A percentile compares a stretch with the other conserved stretches of the same genome.
Evolutionary conservation across 176 grass and related monocot genomes (phyloP).

Genomic region (Guadua angustifolia): DNA sequence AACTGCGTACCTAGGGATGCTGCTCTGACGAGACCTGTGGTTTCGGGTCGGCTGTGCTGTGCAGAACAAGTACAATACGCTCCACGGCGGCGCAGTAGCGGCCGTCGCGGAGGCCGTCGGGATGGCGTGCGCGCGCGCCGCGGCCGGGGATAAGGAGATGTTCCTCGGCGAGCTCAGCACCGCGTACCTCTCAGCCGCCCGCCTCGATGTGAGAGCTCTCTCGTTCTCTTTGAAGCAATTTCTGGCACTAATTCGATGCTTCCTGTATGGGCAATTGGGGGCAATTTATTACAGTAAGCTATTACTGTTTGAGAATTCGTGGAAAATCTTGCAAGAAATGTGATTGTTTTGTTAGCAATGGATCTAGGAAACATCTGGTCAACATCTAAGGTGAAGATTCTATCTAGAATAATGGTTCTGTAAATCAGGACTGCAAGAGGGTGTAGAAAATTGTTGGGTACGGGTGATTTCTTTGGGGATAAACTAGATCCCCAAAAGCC

Average conservation of each 20-base stretch:
- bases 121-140: slow-evolving; percentile 51
- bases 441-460: neutral
- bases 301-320: neutral
- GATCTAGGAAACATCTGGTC: neutral
- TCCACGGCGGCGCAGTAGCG: slow-evolving; percentile 60
- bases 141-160: slow-evolving; percentile 46
- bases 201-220: slow-evolving; percentile 46
- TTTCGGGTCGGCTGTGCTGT: slow-evolving; percentile 2
- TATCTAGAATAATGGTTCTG: neutral
- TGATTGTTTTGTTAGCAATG: neutral
- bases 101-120: slow-evolving; percentile 56
- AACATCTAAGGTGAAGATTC: slow-evolving; percentile 19
- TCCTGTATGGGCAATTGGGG: neutral
- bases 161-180: slow-evolving; percentile 69
- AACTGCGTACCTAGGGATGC: neutral
- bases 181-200: slow-evolving; percentile 51
- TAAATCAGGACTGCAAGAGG: neutral
- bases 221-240: neutral
- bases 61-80: slow-evolving; percentile 58
- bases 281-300: neutral
- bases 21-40: neutral
- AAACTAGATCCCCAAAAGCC: too few relatives aligned
- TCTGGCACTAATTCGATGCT: neutral
- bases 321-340: neutral
- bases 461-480: too few relatives aligned